Percentiles rank a stretch among this genome's conserved stretches.
phyloP scores from a whole-genome alignment of 495 filamentous ascomycete genomes.

The Cercophora scortea region DNA sequence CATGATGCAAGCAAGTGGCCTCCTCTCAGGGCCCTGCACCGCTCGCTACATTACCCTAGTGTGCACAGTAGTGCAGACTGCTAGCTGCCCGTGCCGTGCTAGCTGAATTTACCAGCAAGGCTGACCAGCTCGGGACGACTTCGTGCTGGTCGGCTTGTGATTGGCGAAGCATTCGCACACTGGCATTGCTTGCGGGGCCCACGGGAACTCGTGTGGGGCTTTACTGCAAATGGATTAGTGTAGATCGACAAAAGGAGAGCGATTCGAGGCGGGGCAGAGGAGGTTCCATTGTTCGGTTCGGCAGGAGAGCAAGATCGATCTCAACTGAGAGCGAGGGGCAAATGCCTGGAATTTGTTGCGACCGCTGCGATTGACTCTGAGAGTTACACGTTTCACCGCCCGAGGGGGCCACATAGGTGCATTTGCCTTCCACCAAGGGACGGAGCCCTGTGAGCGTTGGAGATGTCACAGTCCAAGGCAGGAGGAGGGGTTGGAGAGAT shows the following conservation, averaged over 20 bases:
- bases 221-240: conserved; percentile 3
- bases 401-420: too few relatives aligned
- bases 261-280: background rate
- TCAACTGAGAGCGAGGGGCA: background rate
- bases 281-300: background rate
- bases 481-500: too few relatives aligned
- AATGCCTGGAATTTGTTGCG: background rate
- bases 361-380: too few relatives aligned
- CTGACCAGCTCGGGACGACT: background rate
- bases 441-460: too few relatives aligned
- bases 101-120: background rate
- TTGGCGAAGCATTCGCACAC: background rate
- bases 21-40: background rate
- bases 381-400: too few relatives aligned
- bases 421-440: too few relatives aligned
- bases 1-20: background rate
- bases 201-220: background rate
- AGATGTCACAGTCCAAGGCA: too few relatives aligned
- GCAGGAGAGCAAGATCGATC: background rate
- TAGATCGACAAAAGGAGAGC: background rate
- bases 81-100: background rate
- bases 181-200: background rate
- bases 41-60: too few relatives aligned
- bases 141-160: background rate
- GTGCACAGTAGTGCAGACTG: too few relatives aligned